Evolutionary conservation across 192 early-diverging fungal genomes (phyloP), one percentile per base, ranked within the genome.

Genomic region (Dissophora globulifera): DNA sequence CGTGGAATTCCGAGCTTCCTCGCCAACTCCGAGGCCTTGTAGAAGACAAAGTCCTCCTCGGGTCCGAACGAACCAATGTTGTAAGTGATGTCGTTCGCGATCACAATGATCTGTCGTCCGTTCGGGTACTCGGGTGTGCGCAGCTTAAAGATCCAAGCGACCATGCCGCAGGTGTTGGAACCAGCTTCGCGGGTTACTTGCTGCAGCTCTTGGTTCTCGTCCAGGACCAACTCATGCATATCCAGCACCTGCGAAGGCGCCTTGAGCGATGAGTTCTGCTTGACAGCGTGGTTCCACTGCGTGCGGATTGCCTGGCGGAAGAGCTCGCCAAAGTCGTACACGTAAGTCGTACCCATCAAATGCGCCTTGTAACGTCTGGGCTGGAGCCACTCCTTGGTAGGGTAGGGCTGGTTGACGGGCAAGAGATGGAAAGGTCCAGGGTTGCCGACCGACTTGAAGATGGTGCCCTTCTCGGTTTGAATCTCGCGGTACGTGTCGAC

Each of bases 51-150:
- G 76, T 99, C 97, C 81, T 99, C 97, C 33, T 81, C 87, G 2
- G 95, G 90, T 51, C 97, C 97, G 78, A 99, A 99, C 31, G 97
- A 95, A 27, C 97, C 97, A 67, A 95, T 97, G 79, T 94, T 91
- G 82, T 86, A 95, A 12, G 97, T 99, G 58, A 99, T 97, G 78
- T 99, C 97, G 84, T 99, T 99, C 67, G 96, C 96, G 83, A 99
- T 92, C 19, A 98, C 93, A 54, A 98, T 89, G 27, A 99, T 85
- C 38, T 85, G 82, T 29, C 96, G 90, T 59, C 86, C 86, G n/a
- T 86, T 82, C 26, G 97, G 96, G 79, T 93, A 93, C 81, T 98
- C 95, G 54, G 97, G 97, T 12, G 97, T 98, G 58, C 84, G 89
- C 62, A 97, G 69, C 12, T 89, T 91, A 56, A 96, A 84, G 29